Evolutionary conservation across 306 rosid species (phyloP).

Genomic region (Hylodesmum podocarpum): DNA sequence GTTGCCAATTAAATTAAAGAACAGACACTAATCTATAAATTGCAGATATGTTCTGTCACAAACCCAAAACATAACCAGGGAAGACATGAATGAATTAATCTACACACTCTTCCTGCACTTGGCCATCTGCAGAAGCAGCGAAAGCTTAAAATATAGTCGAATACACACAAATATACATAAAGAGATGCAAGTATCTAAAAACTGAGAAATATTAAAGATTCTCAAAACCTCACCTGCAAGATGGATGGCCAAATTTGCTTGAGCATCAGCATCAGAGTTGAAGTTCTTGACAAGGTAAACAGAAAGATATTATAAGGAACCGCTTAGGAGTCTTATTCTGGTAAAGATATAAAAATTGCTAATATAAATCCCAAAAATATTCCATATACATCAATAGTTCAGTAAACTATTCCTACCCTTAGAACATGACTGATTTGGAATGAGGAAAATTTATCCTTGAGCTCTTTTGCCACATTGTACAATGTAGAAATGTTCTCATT

Average conservation of each 20-base stretch:
- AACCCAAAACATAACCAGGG: conserved; percentile 25
- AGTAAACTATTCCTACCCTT: conserved; percentile 63
- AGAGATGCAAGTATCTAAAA: background rate
- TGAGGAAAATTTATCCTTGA: conserved; percentile 66
- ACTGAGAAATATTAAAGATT: background rate
- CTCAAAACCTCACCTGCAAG: conserved; percentile 66
- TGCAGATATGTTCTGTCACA: background rate
- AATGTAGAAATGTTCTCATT: conserved; percentile 58
- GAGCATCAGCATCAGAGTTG: conserved; percentile 87
- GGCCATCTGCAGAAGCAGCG: conserved; percentile 62
- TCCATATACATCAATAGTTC: conserved; percentile 2
- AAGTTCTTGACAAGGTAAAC: conserved; percentile 47
- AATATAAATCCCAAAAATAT: conserved; percentile 8
- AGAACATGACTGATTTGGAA: conserved; percentile 81
- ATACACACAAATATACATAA: background rate
- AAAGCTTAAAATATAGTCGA: conserved; percentile 20
- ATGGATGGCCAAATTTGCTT: conserved; percentile 76
- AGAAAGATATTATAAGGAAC: conserved; percentile 19
- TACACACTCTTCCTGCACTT: conserved; percentile 56
- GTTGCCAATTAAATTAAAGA: conserved; percentile 26
- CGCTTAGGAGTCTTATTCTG: background rate
- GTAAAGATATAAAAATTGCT: background rate
- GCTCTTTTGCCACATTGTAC: conserved; percentile 65
- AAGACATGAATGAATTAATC: conserved; percentile 23
- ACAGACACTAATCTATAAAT: background rate